Evolutionary conservation across 176 grass and related monocot genomes (phyloP), one percentile per base, ranked within the genome.

Genomic region (Oryza meyeriana): DNA sequence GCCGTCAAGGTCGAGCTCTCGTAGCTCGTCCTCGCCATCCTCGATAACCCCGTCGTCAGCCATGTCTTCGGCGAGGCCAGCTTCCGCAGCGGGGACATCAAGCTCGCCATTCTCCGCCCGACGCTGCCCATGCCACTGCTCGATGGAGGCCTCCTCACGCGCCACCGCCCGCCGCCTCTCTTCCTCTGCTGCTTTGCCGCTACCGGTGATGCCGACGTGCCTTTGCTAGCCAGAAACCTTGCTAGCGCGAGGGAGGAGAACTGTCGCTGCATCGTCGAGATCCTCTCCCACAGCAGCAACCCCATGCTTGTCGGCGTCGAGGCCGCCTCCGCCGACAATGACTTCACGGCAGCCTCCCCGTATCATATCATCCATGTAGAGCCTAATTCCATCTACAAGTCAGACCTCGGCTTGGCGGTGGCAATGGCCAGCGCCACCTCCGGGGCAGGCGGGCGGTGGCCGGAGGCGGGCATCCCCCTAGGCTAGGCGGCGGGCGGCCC

Each of bases 41-140:
- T 97, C 75, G 94, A 97, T 62, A 92, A 97, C 81, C 94, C 94
- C 16, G 88, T 97, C 20, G 94, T 97, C 29, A 94, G 94, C 85
- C 79, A 92, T 59, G 94, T 97, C 5, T 97, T 97, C 30, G 90
- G 69, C 34, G 94, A 97, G 55, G 94, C 94, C 0, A 90, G 94
- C 0, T 97, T 97, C 68, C 83, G 90, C 8, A 92, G 90, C 88
- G 85, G 45, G 4, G 94, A 94, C n/a, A 97, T 97, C 83, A 97
- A 97, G 83, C 72, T 94, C 34, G 92, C 94, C 11, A 76, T 97
- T 55, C 90, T 94, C 59, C 92, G 89, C 39, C 94, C 91, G 3
- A 75, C 89, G 2, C 91, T 91, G 85, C 87, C 92, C 74, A 39
- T 89, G 45, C 72, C 86, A 11, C 76, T 88, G 20, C 81, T 88